Evolutionary conservation across 163 green algal genomes (phyloP).

Genomic region (Volvox carteri): DNA sequence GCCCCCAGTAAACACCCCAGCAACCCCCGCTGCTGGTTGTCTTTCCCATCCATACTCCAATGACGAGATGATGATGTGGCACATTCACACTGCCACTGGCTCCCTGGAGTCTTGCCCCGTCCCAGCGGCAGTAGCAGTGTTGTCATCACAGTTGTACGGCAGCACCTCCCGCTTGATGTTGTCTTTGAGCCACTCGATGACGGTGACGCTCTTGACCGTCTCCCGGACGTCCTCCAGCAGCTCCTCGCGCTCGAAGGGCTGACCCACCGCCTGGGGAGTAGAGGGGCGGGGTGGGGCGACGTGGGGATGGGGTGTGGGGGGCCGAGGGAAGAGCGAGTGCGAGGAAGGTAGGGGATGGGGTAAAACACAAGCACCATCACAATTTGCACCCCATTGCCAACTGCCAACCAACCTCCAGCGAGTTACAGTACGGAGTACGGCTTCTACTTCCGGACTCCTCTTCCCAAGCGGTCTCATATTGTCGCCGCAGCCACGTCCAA

Average conservation of each 20-base stretch:
- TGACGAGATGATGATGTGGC: too few relatives aligned
- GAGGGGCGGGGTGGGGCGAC: too few relatives aligned
- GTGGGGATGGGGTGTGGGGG: not conserved
- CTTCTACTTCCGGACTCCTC: too few relatives aligned
- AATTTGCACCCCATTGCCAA: too few relatives aligned
- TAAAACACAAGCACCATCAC: too few relatives aligned
- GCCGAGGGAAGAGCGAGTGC: not conserved
- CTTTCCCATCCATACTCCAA: too few relatives aligned
- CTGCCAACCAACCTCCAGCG: too few relatives aligned
- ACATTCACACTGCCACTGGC: not conserved
- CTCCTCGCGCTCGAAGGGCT: slow-evolving; percentile 17
- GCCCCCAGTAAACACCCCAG: too few relatives aligned
- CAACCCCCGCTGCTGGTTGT: too few relatives aligned
- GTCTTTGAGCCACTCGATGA: slow-evolving; percentile 71
- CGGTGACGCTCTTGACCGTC: slow-evolving; percentile 57
- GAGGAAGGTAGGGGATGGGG: not conserved
- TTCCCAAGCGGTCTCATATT: too few relatives aligned
- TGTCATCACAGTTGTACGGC: slow-evolving; percentile 51
- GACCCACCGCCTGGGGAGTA: slow-evolving; percentile 26
- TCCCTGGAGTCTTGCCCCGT: not conserved
- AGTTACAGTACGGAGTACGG: too few relatives aligned
- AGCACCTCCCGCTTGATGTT: slow-evolving; percentile 62
- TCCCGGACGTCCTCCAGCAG: slow-evolving; percentile 43
- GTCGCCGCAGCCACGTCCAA: too few relatives aligned
- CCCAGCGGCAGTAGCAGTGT: not conserved